A percentile compares a stretch with the other conserved stretches of the same genome.
Conservation (phyloP, 2,329 filamentous ascomycete genomes). For the Ophiostoma fasciatum region DNA sequence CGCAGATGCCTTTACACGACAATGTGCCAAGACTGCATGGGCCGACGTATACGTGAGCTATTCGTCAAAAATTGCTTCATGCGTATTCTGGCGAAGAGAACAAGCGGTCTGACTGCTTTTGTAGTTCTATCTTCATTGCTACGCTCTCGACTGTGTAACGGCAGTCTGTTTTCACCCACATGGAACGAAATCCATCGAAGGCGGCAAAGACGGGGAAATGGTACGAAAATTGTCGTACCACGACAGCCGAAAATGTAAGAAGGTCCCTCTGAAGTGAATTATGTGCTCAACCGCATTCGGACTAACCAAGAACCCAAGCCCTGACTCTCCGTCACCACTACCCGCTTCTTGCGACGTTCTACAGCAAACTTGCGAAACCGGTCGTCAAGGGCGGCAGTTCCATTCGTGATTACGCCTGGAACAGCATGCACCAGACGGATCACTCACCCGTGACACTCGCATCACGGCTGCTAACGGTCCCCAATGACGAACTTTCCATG, state of each 20-base stretch:
- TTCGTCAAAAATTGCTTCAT: background rate
- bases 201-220: constrained; percentile 1
- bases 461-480: background rate
- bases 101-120: background rate
- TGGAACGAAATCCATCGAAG: constrained; percentile 6
- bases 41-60: constrained; percentile 6
- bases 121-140: constrained; percentile 6
- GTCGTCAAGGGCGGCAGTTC: constrained; percentile 1
- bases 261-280: no score
- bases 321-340: constrained; percentile 2
- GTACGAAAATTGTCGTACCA: constrained; percentile 5
- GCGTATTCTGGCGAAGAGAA: background rate
- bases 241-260: constrained; percentile 4
- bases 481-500: constrained; percentile 10
- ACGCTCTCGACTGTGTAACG: constrained; percentile 7
- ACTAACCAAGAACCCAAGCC: background rate
- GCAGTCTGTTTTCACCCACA: constrained; percentile 6
- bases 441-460: constrained; percentile 1
- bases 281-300: no score
- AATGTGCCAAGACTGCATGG: background rate
- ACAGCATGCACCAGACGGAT: background rate
- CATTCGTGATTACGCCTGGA: constrained; percentile 3
- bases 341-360: background rate
- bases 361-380: background rate
- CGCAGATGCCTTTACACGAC: constrained; percentile 3